These are phyloP conservation scores for Phytophthora fragariae DNA, from an alignment of 352 stramenopile species.

Conservation along the genomic window DNA sequence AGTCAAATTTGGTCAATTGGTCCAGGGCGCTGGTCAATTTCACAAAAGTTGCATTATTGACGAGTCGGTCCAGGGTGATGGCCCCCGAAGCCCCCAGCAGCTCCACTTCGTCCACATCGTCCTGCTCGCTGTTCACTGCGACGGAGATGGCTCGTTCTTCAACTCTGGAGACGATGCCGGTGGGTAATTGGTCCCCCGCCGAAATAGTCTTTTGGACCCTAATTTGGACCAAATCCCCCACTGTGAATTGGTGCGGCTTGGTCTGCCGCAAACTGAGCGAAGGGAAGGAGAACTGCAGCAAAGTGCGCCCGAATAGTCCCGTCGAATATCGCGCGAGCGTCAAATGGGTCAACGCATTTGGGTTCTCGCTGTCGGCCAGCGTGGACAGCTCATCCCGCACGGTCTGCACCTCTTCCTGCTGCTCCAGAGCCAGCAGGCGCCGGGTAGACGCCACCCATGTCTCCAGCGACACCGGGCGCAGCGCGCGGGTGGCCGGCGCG, in stretches of 20 bases:
- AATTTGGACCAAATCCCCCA: conserved; percentile 87
- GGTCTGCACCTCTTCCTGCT: conserved; percentile 67
- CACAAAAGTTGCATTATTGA: conserved; percentile 88
- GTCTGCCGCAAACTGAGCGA: conserved; percentile 44
- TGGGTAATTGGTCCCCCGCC: conserved; percentile 38
- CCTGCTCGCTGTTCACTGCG: conserved; percentile 53
- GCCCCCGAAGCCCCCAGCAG: conserved; percentile 34
- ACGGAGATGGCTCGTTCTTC: conserved; percentile 71
- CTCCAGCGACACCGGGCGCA: conserved; percentile 49
- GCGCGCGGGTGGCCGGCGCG: background rate
- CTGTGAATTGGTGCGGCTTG: conserved; percentile 85
- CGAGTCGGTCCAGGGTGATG: conserved; percentile 80
- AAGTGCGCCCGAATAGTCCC: conserved; percentile 72
- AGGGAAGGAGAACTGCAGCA: conserved; percentile 67
- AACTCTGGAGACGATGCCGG: conserved; percentile 70
- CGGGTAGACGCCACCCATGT: conserved; percentile 61
- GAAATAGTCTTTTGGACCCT: conserved; percentile 43
- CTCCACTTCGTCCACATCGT: conserved; percentile 66
- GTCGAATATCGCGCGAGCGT: conserved; percentile 51
- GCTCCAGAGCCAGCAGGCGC: conserved; percentile 61
- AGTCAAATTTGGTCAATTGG: conserved; percentile 69
- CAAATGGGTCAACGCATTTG: conserved; percentile 71
- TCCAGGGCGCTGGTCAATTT: conserved; percentile 77
- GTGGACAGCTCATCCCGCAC: conserved; percentile 63
- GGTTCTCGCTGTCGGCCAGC: conserved; percentile 66